phyloP scores from a whole-genome alignment of 2,329 filamentous ascomycete genomes.

The Thielaviopsis populi region DNA sequence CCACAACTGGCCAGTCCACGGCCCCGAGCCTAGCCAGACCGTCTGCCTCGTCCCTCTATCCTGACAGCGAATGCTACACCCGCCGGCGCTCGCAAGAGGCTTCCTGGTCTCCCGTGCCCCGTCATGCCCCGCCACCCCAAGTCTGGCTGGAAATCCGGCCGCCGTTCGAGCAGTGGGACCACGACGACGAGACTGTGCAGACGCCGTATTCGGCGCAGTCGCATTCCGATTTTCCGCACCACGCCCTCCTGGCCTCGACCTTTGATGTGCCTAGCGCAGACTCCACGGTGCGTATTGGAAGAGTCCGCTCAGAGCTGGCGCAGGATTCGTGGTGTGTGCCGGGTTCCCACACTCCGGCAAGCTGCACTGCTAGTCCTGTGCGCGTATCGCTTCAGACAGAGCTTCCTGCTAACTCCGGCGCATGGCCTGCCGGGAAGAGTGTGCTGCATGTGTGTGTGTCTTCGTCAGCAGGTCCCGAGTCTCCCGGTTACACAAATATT shows the following conservation, averaged over 20 bases:
- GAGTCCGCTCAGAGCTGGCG: not conserved
- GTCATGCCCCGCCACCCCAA: not conserved
- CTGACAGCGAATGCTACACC: not conserved
- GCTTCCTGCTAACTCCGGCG: not conserved
- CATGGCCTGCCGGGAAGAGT: not conserved
- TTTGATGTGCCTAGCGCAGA: slow-evolving; percentile 2
- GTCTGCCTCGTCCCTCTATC: not conserved
- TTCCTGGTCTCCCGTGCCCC: not conserved
- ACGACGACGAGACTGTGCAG: not conserved
- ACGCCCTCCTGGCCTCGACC: not conserved
- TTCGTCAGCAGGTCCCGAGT: not conserved
- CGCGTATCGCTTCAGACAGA: not conserved
- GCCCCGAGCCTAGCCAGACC: not conserved
- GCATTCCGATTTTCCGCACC: not conserved
- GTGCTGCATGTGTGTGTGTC: no score
- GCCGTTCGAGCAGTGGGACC: slow-evolving; percentile 8
- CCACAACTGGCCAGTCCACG: not conserved
- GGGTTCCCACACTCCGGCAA: not conserved
- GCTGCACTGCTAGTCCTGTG: not conserved
- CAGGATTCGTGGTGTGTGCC: not conserved
- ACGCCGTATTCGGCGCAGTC: not conserved
- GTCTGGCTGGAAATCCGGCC: not conserved
- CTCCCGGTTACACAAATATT: slow-evolving; percentile 3
- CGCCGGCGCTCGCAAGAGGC: not conserved
- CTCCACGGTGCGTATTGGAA: not conserved